Percentiles rank a stretch among this genome's conserved stretches.
These are phyloP conservation scores for Dalbergia cochinchinensis DNA, from an alignment of 306 rosid genomes.

Conservation along the genomic window DNA sequence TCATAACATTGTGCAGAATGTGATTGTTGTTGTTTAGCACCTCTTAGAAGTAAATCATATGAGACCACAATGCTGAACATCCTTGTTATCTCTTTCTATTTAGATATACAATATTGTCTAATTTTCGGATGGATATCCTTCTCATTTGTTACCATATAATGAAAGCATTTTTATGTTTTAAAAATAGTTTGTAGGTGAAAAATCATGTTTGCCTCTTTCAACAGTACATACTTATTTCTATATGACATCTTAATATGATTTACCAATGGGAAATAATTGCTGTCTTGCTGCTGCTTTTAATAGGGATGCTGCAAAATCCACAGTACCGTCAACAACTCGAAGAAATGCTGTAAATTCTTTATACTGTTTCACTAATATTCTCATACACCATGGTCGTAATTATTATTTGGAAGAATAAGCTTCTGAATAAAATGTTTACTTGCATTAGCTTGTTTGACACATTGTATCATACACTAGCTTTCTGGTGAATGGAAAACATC, in stretches of 20 bases:
- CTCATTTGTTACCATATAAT: slow-evolving; percentile 21
- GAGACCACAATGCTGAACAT: slow-evolving; percentile 19
- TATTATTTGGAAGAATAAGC: slow-evolving; percentile 32
- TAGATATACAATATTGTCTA: slow-evolving; percentile 22
- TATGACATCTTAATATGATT: slow-evolving; percentile 28
- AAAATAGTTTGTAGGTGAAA: slow-evolving; percentile 24
- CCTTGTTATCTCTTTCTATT: slow-evolving; percentile 17
- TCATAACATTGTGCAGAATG: slow-evolving; percentile 19
- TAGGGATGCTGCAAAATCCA: slow-evolving; percentile 98
- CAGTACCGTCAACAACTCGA: slow-evolving; percentile 95
- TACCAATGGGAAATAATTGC: slow-evolving; percentile 24
- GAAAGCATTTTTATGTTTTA: slow-evolving; percentile 22
- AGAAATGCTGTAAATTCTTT: slow-evolving; percentile 89
- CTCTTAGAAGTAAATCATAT: slow-evolving; percentile 15
- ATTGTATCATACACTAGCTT: slow-evolving; percentile 3
- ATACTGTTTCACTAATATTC: slow-evolving; percentile 17
- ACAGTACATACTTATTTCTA: slow-evolving; percentile 23
- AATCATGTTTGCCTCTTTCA: slow-evolving; percentile 32
- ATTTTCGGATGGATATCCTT: neutral
- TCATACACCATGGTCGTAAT: neutral
- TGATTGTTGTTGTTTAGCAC: slow-evolving; percentile 29
- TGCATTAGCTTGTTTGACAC: slow-evolving; percentile 25
- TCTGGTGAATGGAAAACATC: slow-evolving; percentile 19
- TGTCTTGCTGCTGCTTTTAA: slow-evolving; percentile 35
- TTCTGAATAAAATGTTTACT: slow-evolving; percentile 24